Evolutionary conservation across 106 monocot species (phyloP).

Genomic region (Narthecium ossifragum): DNA sequence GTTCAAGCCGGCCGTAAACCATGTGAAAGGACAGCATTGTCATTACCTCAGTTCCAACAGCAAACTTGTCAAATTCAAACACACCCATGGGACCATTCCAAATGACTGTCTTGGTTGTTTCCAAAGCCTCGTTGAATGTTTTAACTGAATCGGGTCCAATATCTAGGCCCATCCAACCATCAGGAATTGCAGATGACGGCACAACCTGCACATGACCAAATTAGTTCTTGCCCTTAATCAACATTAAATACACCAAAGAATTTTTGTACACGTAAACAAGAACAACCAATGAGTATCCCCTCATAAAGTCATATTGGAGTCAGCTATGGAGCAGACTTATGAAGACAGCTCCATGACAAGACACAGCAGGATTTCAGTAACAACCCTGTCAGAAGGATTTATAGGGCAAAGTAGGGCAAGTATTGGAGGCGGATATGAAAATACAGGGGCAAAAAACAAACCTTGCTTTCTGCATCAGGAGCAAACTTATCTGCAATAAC

Average conservation of each 20-base stretch:
- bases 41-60: constrained; percentile 1
- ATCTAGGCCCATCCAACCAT: constrained; percentile 7
- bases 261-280: too few relatives aligned
- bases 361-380: too few relatives aligned
- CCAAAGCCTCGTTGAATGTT: background rate
- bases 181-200: constrained; percentile 6
- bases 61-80: constrained; percentile 1
- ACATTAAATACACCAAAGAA: too few relatives aligned
- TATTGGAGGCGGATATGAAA: too few relatives aligned
- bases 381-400: too few relatives aligned
- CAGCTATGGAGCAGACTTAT: too few relatives aligned
- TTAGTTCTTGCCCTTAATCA: background rate
- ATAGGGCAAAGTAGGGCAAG: too few relatives aligned
- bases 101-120: background rate
- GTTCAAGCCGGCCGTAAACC: background rate
- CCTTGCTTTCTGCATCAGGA: constrained; percentile 9
- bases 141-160: constrained; percentile 3
- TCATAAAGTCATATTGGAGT: too few relatives aligned
- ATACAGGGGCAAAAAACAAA: background rate
- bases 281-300: too few relatives aligned
- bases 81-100: background rate
- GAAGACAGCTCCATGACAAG: too few relatives aligned
- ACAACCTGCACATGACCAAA: constrained; percentile 1
- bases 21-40: background rate
- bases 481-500: constrained; percentile 10